phyloP scores from a whole-genome alignment of 805 yeast species.

The Metschnikowia arizonensis region DNA sequence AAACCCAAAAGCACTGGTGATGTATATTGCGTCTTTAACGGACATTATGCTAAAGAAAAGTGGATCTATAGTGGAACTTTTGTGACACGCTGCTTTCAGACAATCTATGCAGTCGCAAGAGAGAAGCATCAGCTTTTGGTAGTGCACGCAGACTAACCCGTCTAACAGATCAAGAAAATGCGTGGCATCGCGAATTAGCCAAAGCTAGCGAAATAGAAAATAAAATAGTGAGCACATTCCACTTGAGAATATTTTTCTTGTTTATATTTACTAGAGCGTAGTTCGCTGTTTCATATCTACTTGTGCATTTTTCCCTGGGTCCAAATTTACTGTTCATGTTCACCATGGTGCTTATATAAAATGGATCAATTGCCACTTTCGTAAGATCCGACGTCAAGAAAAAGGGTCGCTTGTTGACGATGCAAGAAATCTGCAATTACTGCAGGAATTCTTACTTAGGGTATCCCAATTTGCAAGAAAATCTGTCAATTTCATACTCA shows the following conservation, averaged over 20 bases:
- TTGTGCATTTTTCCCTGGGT: too few species aligned
- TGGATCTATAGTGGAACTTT: not conserved
- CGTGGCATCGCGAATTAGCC: not conserved
- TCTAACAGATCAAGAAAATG: not conserved
- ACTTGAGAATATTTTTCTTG: not conserved
- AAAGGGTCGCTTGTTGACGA: not conserved
- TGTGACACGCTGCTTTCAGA: not conserved
- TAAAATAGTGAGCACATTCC: not conserved
- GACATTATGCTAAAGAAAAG: conserved; percentile 1
- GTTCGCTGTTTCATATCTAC: too few species aligned
- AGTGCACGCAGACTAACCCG: not conserved
- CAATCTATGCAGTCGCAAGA: conserved; percentile 3
- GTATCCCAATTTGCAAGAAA: not conserved
- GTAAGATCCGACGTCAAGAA: not conserved
- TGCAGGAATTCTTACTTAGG: not conserved
- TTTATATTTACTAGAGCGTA: not conserved
- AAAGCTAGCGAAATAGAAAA: not conserved
- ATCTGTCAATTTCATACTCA: too few species aligned
- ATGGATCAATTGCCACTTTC: not conserved
- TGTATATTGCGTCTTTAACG: conserved; percentile 8
- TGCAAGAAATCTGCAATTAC: not conserved
- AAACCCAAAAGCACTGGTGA: conserved; percentile 8
- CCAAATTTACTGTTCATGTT: too few species aligned
- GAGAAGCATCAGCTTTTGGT: not conserved
- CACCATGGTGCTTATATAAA: not conserved